These are phyloP conservation scores for Phyllosticta citriasiana DNA, from an alignment of 2,329 filamentous ascomycete genomes.

Conservation along the genomic window DNA sequence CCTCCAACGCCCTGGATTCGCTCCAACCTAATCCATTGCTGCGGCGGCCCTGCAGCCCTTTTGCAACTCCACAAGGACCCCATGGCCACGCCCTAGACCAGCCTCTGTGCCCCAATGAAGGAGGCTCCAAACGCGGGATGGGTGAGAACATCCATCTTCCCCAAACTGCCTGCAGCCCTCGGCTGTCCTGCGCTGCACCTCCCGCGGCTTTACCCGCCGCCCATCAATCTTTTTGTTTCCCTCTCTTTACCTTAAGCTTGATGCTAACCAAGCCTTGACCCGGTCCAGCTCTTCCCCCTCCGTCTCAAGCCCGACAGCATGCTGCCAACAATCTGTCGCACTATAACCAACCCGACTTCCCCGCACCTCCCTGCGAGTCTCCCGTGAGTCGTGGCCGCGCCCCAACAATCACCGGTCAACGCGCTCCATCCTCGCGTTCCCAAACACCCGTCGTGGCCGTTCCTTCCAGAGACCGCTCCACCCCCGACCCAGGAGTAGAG, in stretches of 20 bases:
- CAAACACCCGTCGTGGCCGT: slow-evolving; percentile 31
- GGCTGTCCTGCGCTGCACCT: not conserved
- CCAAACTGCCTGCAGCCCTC: not conserved
- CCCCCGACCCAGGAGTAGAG: slow-evolving; percentile 33
- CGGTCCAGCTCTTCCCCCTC: slow-evolving; percentile 28
- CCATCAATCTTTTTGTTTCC: not conserved
- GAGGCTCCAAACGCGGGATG: slow-evolving; percentile 26
- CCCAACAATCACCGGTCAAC: slow-evolving; percentile 31
- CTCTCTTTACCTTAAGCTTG: not conserved
- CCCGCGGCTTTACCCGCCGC: not conserved
- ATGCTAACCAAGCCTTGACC: slow-evolving; percentile 20
- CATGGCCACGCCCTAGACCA: slow-evolving; percentile 14
- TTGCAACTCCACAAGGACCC: slow-evolving; percentile 13
- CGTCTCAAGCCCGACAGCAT: slow-evolving; percentile 29
- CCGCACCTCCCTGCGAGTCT: slow-evolving; percentile 26
- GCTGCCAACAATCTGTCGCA: slow-evolving; percentile 21
- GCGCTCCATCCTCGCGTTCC: slow-evolving; percentile 34
- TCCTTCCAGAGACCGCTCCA: slow-evolving; percentile 22
- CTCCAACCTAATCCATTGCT: not conserved
- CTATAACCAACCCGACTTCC: slow-evolving; percentile 26
- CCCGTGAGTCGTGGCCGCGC: slow-evolving; percentile 37
- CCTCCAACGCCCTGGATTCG: not conserved
- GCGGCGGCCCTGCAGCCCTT: not conserved
- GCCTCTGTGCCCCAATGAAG: slow-evolving; percentile 20
- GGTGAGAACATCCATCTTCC: slow-evolving; percentile 21